Conservation (phyloP, 768 basidiomycete genomes). For the Lactarius sp. region DNA sequence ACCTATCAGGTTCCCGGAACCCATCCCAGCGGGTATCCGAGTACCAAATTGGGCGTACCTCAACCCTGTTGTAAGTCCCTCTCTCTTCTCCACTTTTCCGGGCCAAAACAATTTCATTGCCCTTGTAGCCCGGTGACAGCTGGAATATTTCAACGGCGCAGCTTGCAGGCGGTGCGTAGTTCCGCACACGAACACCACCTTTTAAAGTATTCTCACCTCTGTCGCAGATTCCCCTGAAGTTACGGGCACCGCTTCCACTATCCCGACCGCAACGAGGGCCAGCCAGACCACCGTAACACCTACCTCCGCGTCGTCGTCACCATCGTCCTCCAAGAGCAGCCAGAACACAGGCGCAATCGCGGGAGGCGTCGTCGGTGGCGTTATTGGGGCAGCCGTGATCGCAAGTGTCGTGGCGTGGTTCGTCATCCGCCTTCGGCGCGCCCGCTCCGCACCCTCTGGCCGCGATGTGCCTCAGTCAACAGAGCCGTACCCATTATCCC, state of each 20-base stretch:
- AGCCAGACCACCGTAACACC: background rate
- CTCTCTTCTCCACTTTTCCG: background rate
- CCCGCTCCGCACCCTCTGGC: constrained; percentile 26
- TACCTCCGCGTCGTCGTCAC: background rate
- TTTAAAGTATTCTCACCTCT: background rate
- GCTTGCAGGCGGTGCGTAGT: background rate
- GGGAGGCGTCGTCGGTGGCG: constrained; percentile 57
- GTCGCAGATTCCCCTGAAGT: constrained; percentile 9
- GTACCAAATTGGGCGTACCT: constrained; percentile 51
- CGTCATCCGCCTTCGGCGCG: constrained; percentile 30
- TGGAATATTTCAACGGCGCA: constrained; percentile 8
- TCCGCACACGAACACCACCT: too few relatives aligned
- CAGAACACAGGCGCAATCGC: constrained; percentile 53
- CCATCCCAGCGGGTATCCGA: constrained; percentile 39
- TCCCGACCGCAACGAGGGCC: background rate
- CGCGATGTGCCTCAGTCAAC: background rate
- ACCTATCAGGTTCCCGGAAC: constrained; percentile 7
- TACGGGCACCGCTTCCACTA: background rate
- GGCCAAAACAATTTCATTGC: background rate
- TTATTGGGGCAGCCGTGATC: constrained; percentile 44
- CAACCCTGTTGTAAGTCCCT: constrained; percentile 36
- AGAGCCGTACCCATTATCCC: background rate
- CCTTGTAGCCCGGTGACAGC: background rate
- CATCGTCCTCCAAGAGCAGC: background rate
- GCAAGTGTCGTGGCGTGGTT: constrained; percentile 40